Conservation (phyloP, 495 filamentous ascomycete species). For the Neurospora sp. region DNA sequence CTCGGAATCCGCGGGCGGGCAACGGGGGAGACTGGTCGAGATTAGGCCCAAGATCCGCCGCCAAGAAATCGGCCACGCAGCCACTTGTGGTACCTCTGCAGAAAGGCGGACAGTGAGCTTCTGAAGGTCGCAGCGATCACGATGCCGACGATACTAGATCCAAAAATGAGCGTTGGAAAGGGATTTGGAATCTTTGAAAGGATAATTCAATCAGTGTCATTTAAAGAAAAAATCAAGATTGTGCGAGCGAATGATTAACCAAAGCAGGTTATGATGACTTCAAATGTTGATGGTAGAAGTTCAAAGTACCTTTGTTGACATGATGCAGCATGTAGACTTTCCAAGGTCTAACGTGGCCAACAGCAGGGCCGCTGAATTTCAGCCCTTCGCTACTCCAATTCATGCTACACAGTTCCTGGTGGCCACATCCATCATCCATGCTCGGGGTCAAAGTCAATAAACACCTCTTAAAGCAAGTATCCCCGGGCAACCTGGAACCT, state of each 20-base stretch:
- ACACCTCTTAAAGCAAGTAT: neutral
- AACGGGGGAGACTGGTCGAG: neutral
- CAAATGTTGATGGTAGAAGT: neutral
- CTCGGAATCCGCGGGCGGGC: conserved; percentile 1
- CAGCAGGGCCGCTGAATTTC: neutral
- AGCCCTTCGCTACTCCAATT: neutral
- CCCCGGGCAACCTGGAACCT: neutral
- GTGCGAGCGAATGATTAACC: neutral
- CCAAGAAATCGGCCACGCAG: conserved; percentile 5
- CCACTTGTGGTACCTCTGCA: conserved; percentile 1
- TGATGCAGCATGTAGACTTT: neutral
- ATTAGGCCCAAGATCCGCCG: conserved; percentile 15
- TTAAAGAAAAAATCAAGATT: neutral
- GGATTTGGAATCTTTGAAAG: neutral
- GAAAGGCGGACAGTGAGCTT: neutral
- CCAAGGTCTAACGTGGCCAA: neutral
- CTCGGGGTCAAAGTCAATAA: neutral
- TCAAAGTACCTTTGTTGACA: neutral
- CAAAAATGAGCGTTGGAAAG: neutral
- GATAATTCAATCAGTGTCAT: neutral
- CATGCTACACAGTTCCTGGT: neutral
- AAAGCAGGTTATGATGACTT: neutral
- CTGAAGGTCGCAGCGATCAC: neutral
- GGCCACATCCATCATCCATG: neutral
- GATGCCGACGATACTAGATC: neutral